Evolutionary conservation across 306 rosid species (phyloP).

Genomic region (Luffa acutangula): DNA sequence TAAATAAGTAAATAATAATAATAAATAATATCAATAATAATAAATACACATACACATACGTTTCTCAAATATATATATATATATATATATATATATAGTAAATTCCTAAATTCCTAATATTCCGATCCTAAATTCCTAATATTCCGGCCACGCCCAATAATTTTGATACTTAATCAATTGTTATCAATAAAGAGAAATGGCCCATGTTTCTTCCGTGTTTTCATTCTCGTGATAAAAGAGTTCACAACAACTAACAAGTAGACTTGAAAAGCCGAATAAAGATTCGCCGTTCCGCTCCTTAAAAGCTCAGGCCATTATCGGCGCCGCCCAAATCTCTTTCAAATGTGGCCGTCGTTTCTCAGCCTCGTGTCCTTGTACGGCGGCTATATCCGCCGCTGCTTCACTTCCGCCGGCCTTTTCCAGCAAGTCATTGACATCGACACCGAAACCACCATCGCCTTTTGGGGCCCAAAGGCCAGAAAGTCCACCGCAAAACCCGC

Average conservation of each 20-base stretch:
- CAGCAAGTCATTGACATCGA: constrained; percentile 32
- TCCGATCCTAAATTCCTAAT: too few relatives aligned
- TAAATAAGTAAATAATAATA: too few relatives aligned
- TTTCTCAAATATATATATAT: too few relatives aligned
- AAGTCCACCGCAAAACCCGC: constrained; percentile 21
- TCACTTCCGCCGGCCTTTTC: constrained; percentile 48
- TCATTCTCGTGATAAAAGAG: not conserved
- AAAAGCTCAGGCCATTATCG: not conserved
- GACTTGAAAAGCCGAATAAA: not conserved
- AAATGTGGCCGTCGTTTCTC: constrained; percentile 51
- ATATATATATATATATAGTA: too few relatives aligned
- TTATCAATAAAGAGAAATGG: not conserved
- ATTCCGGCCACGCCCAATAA: too few relatives aligned
- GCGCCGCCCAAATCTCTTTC: not conserved
- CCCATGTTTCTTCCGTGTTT: not conserved
- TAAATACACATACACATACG: too few relatives aligned
- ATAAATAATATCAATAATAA: too few relatives aligned
- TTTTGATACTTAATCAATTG: too few relatives aligned
- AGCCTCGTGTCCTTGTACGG: constrained; percentile 40
- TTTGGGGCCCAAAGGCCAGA: constrained; percentile 49
- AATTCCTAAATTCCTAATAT: too few relatives aligned
- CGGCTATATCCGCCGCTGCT: constrained; percentile 63
- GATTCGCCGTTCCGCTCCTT: not conserved
- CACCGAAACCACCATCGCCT: constrained; percentile 45
- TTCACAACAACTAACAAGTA: not conserved